Percentiles rank a stretch among this genome's conserved stretches.
Conservation (phyloP, 176 grass and related monocot species). For the Oryza australiensis region DNA sequence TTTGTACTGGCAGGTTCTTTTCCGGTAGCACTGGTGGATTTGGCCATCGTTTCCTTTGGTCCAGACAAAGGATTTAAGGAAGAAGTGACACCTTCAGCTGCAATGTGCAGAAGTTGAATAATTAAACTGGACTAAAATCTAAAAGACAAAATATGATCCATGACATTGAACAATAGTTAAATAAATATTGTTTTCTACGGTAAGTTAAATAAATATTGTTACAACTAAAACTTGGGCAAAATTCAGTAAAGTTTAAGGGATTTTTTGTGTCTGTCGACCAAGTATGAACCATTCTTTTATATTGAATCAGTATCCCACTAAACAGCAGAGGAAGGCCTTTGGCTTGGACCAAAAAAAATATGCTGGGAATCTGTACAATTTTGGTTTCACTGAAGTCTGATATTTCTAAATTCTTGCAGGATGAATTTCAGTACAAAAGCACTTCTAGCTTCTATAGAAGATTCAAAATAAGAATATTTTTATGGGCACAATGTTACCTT, state of each 20-base stretch:
- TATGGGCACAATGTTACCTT: not conserved
- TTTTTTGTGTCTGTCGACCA: not conserved
- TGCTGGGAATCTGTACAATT: not conserved
- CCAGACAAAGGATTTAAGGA: slow-evolving; percentile 18
- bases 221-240: not conserved
- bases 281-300: not conserved
- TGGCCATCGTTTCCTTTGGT: slow-evolving; percentile 18
- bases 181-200: not conserved
- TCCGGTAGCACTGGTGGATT: not conserved
- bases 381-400: not conserved
- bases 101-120: slow-evolving; percentile 4
- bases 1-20: slow-evolving; percentile 3
- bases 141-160: not conserved
- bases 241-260: not conserved
- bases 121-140: not conserved
- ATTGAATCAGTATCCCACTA: not conserved
- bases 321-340: not conserved
- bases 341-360: too few species aligned
- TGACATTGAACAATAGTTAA: not conserved
- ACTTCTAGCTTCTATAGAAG: not conserved
- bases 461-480: not conserved
- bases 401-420: not conserved
- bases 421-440: not conserved
- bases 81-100: slow-evolving; percentile 27
- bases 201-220: not conserved